Evolutionary conservation across 352 stramenopile species (phyloP), one percentile per base, ranked within the genome.

Genomic region (Pythium sp.): DNA sequence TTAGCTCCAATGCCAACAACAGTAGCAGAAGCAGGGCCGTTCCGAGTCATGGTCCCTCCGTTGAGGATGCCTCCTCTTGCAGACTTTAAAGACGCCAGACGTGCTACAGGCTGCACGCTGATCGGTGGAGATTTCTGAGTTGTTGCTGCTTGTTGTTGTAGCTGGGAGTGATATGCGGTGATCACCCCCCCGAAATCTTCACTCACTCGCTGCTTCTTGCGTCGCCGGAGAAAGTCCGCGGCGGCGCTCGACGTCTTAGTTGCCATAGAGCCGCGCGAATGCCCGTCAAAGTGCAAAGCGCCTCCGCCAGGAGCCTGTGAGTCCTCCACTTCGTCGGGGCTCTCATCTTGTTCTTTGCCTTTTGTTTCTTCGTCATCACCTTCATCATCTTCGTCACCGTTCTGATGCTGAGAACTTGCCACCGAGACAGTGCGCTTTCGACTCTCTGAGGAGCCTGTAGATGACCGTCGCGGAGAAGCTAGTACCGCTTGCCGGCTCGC

Each of bases 121-220:
- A 61, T 30, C 3, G 55, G 55, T 14, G 43, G 8, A 8, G 20
- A 18, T 32, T 51, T 51, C 20, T 51, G 43, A 51, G 51, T 22
- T 41, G 57, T 20, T 43, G 41, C 32, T 34, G 58, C 59, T 22
- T 32, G n/a, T 38, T 43, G 46, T 3, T 67, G 47, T 11, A 64
- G 68, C 54, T 77, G 67, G 5, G 74, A 68, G 43, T 81, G 67
- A 69, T 89, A 91, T 8, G 76, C 74, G 6, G 62, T 74, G 58
- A 89, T 80, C 2, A 76, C 82, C 5, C 71, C 74, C 55, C 73
- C 62, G 54, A 89, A 91, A 54, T 93, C 78, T 18, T 84, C 64
- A 56, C 76, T 90, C 1, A 75, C 61, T 1, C 78, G 73, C 58
- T 78, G 76, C 47, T 76, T 77, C 54, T 72, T 72, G 7, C n/a